Evolutionary conservation across 495 filamentous ascomycete species (phyloP).

Genomic region (Cryomyces antarcticus): DNA sequence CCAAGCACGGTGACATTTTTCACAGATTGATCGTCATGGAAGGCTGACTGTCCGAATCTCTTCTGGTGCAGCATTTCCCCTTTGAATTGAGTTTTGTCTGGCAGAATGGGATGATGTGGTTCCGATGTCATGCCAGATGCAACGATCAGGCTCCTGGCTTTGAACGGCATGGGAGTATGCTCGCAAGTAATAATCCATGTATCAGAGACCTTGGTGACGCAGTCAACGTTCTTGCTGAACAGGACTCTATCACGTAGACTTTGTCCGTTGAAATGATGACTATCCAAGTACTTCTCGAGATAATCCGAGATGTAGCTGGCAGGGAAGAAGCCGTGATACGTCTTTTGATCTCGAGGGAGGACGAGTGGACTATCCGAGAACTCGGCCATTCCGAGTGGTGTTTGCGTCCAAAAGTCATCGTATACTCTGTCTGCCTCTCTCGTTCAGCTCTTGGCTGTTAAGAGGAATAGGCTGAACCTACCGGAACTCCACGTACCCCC

Average conservation of each 20-base stretch:
- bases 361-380: constrained; percentile 18
- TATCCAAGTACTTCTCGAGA: constrained; percentile 21
- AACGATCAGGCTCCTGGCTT: constrained; percentile 19
- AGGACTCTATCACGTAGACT: constrained; percentile 15
- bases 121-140: constrained; percentile 21
- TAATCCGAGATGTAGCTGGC: constrained; percentile 24
- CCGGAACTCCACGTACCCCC: constrained; percentile 19
- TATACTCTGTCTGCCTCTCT: constrained; percentile 13
- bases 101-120: constrained; percentile 19
- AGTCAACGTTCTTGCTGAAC: constrained; percentile 14
- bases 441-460: neutral
- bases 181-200: constrained; percentile 12
- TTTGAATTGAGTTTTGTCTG: constrained; percentile 12
- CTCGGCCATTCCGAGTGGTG: constrained; percentile 16
- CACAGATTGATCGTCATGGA: constrained; percentile 10
- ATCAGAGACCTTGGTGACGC: constrained; percentile 10
- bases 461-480: constrained; percentile 3
- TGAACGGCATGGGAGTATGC: neutral
- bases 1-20: constrained; percentile 19
- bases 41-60: constrained; percentile 17
- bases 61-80: constrained; percentile 23
- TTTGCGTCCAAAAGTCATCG: constrained; percentile 24
- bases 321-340: constrained; percentile 15
- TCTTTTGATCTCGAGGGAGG: constrained; percentile 12
- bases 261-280: constrained; percentile 13